Evolutionary conservation across 228 moss, liverwort and hornwort species (phyloP).

Genomic region (Sphagnum magellanicum): DNA sequence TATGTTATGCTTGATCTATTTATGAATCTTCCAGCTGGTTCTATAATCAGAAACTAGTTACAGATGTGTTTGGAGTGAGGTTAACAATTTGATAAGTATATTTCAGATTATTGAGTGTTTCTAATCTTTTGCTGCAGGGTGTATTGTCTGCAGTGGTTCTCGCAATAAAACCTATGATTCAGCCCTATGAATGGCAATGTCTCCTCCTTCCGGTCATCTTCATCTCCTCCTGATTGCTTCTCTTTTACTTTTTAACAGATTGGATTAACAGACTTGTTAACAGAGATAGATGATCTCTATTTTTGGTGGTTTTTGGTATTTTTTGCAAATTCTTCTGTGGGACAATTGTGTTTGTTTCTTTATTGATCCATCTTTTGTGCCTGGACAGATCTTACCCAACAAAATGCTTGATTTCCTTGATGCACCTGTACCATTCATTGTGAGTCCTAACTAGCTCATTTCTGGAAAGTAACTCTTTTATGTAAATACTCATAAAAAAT

Average conservation of each 20-base stretch:
- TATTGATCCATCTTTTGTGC: slow-evolving; percentile 2
- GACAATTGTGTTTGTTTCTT: neutral
- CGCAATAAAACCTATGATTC: slow-evolving; percentile 90
- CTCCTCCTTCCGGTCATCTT: slow-evolving; percentile 82
- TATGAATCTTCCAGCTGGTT: neutral
- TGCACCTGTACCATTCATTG: slow-evolving; percentile 94
- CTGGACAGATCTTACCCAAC: slow-evolving; percentile 73
- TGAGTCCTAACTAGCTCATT: slow-evolving; percentile 19
- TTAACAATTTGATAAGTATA: neutral
- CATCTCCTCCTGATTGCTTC: neutral
- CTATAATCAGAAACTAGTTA: neutral
- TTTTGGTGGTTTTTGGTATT: neutral
- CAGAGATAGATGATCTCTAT: no score
- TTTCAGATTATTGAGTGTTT: neutral
- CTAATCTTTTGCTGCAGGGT: slow-evolving; percentile 46
- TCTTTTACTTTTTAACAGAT: neutral
- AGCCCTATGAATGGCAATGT: slow-evolving; percentile 96
- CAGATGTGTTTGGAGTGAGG: neutral
- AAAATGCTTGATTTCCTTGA: slow-evolving; percentile 97
- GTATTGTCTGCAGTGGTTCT: slow-evolving; percentile 83
- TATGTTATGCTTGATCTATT: no score
- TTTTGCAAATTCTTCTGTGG: neutral
- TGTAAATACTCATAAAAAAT: no score
- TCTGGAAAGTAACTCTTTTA: no score
- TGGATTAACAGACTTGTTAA: no score